Conservation (phyloP, 73 alveolate genomes). For the Breviolum minutum region DNA sequence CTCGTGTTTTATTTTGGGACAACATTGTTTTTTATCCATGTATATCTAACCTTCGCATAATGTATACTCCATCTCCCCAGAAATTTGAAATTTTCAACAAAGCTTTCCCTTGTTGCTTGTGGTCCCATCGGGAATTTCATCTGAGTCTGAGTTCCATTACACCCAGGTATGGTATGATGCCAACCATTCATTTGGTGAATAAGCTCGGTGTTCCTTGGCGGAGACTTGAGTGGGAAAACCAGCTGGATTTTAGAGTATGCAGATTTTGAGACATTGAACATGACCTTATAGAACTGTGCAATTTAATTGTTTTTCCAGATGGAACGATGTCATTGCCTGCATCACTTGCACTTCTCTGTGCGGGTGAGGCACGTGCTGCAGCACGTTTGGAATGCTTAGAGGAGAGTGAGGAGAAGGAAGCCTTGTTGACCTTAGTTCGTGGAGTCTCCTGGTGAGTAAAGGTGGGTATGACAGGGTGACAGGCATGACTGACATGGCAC, state of each 20-base stretch:
- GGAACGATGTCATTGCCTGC: neutral
- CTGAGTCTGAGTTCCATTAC: neutral
- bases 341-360: neutral
- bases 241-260: neutral
- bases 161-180: slow-evolving; percentile 48
- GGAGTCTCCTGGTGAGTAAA: slow-evolving; percentile 20
- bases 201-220: slow-evolving; percentile 1
- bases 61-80: too few species aligned
- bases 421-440: slow-evolving; percentile 53
- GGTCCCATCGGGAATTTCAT: neutral
- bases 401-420: slow-evolving; percentile 86
- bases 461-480: too few species aligned
- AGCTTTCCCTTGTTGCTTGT: neutral
- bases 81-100: too few species aligned
- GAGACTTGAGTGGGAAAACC: neutral
- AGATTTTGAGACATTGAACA: neutral
- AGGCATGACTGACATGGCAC: too few species aligned
- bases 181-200: slow-evolving; percentile 49
- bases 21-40: too few species aligned
- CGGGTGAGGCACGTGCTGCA: slow-evolving; percentile 37
- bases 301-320: neutral
- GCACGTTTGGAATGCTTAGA: slow-evolving; percentile 81
- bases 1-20: too few species aligned
- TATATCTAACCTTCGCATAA: too few species aligned
- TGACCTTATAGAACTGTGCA: neutral